Evolutionary conservation across 1,139 yeast genomes (phyloP), one percentile per base, ranked within the genome.

Genomic region (Candida pseudocylindracea): DNA sequence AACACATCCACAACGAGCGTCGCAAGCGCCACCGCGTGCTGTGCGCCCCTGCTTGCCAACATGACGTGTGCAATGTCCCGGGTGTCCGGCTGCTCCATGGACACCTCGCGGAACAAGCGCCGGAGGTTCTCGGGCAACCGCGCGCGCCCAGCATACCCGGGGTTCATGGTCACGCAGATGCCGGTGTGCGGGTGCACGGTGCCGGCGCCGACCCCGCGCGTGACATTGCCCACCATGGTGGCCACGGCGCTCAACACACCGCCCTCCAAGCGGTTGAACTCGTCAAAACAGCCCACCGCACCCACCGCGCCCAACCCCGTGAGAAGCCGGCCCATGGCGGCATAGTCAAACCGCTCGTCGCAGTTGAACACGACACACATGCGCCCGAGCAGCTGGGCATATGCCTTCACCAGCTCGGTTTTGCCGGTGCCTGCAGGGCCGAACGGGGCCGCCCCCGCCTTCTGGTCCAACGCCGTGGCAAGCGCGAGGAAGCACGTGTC

Each of bases 351-450:
- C 0, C 79, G 55, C 36, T 85, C 93, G 43, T 88, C 96, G 54
- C 96, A 88, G 48, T 81, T 73, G 46, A 88, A 85, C 0, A 85
- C 93, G 9, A 78, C 49, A 0, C 83, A 94, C 66, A 72, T 68
- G 38, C 70, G 64, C 8, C 96, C 98, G 10, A 88, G 53, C 31
- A 68, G 70, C 32, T 70, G 70, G 1, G 93, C 95, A 26, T 85
- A 56, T 0, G 93, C 80, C 46, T 88, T 88, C 15, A 85, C 64
- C 0, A 93, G 65, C 46, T 88, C 98, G 0, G 98, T 88, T 47
- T 88, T 85, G 42, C 96, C 98, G 0, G 96, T 88, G 32, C 96
- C 98, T 3, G 98, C 95, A 2, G 98, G 96, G 0, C 98, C 98
- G 51, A 75, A 72, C 1, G 93, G 80, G 1, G 93, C 75, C 0